Base-by-base conservation (phyloP, 495 filamentous ascomycete genomes). In the Staphylotrichum longicolle region DNA sequence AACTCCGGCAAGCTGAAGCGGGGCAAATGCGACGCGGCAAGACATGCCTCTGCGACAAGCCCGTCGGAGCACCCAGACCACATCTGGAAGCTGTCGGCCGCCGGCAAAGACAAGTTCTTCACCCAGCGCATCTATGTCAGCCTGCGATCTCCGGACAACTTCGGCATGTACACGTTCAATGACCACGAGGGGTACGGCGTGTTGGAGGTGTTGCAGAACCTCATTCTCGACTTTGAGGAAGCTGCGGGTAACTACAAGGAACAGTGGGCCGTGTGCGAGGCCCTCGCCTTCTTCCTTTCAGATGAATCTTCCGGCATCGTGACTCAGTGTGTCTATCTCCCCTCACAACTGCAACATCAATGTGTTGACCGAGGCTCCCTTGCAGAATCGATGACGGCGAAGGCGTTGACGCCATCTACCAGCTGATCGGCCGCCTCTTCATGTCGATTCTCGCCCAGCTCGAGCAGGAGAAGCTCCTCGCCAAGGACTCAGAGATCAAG, bases 21-120 rank as follows among this genome's bases (percentile, higher is more conserved):
- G 61, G 65, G 12, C 47, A 46, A 57, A 35, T 60, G 60, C 55
- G 68, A 72, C 46, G 64, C 37, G 69, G 70, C 34, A 62, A 66
- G 48, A 71, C 64, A 32, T 81, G 79, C 62, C 20, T 77, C 12
- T 82, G 79, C 68, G 57, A 67, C 44, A 76, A 75, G 58, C 70
- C 66, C 6, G 3, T 27, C 60, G 6, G 72, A 74, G 12, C 72
- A 81, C 48, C 77, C 77, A 0, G 73, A 76, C 7, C 75, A 80
- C 49, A 66, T 72, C 0, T 82, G 69, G 68, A 58, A 72, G 35
- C 30, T 80, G 57, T 77, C 68, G 33, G 58, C 58, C 30, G 75
- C 78, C 3, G 76, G 74, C 34, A 65, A 65, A 45, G 33, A 20
- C 34, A 74, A 68, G 60, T 71, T 66, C 63, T 35, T 20, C 30